Base-by-base conservation (phyloP, 2,329 filamentous ascomycete species). In the Monosporascus sp. region DNA sequence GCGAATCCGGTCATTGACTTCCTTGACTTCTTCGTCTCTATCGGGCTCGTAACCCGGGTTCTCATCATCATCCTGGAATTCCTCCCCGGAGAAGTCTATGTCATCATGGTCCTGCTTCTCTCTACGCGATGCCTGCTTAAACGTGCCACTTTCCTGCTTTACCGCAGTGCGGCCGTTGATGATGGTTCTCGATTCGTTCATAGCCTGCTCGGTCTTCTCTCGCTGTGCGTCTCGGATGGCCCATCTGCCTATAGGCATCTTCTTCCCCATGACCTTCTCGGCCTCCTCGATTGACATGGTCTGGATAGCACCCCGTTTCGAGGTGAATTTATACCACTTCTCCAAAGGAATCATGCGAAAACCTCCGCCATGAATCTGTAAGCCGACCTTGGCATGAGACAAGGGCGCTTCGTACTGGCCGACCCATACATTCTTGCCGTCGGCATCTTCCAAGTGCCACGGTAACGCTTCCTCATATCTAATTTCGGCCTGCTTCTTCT, bases 361-460 rank as follows among this genome's bases (percentile, higher is more conserved):
- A 48, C 80, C 83, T 2, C 78, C 78, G 9, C 83, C 80, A 38
- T 84, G 81, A 36, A 90, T 86, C 44, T 90, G 80, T 39, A 93
- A 81, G 51, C 95, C 86, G 59, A 95, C 86, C 49, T 91, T 89
- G 49, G 89, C 85, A 62, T 93, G 86, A 0, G 93, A 96, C 38
- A 97, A 79, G 18, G 91, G 89, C 25, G 88, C 88, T 63, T 97
- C 89, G 62, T 97, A 97, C 52, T 86, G 88, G 45, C 92, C 94
- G 36, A 94, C 86, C 90, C 92, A 97, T 3, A 89, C 88, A 62
- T 96, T 93, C 69, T 93, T 96, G 58, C 91, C 90, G 64, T 99
- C 93, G 41, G 92, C 95, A 68, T 99, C 94, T 68, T 99, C 94
- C 37, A 99, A 72, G 68, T 97, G 92, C 94, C 94, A 99, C 6